Evolutionary conservation across 169 alveolate species (phyloP).

Genomic region (Plasmodium gaboni): DNA sequence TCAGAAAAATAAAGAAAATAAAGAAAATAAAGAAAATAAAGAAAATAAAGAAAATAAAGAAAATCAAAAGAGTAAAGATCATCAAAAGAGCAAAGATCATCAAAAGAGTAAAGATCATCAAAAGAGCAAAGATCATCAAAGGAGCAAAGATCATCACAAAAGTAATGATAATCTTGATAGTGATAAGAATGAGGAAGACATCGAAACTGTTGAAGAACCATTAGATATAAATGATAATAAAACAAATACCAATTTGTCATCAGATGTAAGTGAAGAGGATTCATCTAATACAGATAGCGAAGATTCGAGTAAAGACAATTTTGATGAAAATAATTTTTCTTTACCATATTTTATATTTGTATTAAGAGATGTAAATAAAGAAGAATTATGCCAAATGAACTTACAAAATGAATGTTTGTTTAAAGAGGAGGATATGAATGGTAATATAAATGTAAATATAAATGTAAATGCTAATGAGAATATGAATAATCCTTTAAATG

Average conservation of each 20-base stretch:
- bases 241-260: background rate
- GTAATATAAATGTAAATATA: background rate
- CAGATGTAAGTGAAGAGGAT: background rate
- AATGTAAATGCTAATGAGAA: background rate
- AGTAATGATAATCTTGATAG: background rate
- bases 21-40: background rate
- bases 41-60: background rate
- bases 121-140: background rate
- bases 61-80: background rate
- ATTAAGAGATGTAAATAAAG: conserved; percentile 23
- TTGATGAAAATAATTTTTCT: conserved; percentile 7
- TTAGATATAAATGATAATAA: background rate
- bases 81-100: background rate
- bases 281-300: conserved; percentile 8
- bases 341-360: conserved; percentile 44
- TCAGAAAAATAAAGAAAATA: no score
- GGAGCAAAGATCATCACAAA: background rate
- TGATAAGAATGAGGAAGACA: no score
- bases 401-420: background rate
- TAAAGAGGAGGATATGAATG: background rate
- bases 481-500: background rate
- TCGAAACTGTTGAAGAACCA: background rate
- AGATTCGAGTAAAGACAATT: background rate
- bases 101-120: no score
- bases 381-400: background rate